phyloP scores from a whole-genome alignment of 768 basidiomycete genomes.

The Auricularia heimuer region DNA sequence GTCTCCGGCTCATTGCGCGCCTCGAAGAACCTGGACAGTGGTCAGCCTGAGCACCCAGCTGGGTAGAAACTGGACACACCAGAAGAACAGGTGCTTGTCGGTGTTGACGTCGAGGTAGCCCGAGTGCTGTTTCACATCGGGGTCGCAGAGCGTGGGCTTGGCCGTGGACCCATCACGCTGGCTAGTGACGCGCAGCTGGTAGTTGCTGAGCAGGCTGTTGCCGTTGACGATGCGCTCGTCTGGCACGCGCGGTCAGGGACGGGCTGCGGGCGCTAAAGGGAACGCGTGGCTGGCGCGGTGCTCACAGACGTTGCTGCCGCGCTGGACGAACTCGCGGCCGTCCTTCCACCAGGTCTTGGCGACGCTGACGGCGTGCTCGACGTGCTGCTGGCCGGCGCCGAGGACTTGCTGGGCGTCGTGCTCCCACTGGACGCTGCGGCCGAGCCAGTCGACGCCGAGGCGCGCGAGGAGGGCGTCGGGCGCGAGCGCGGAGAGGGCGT shows the following conservation, averaged over 20 bases:
- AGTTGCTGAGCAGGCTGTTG: slow-evolving; percentile 28
- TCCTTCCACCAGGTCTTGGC: slow-evolving; percentile 53
- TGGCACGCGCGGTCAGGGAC: slow-evolving; percentile 15
- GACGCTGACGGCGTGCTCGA: slow-evolving; percentile 9
- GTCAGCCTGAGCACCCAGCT: neutral
- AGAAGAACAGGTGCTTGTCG: slow-evolving; percentile 81
- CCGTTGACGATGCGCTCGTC: slow-evolving; percentile 55
- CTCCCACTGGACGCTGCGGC: slow-evolving; percentile 8
- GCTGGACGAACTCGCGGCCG: slow-evolving; percentile 56
- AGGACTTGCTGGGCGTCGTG: slow-evolving; percentile 15
- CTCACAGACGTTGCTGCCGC: slow-evolving; percentile 62
- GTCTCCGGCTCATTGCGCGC: slow-evolving; percentile 58
- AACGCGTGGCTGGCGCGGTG: slow-evolving; percentile 18
- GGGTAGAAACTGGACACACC: slow-evolving; percentile 33
- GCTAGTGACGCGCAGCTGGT: slow-evolving; percentile 43
- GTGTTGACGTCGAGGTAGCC: slow-evolving; percentile 78
- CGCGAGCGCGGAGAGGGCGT: slow-evolving; percentile 2
- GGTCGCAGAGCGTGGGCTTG: slow-evolving; percentile 67
- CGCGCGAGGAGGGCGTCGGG: slow-evolving; percentile 2
- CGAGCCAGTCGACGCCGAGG: slow-evolving; percentile 1
- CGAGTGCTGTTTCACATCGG: slow-evolving; percentile 68
- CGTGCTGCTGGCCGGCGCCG: neutral
- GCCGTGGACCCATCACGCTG: slow-evolving; percentile 16
- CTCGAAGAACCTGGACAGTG: slow-evolving; percentile 70
- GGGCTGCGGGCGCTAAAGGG: neutral